These are phyloP conservation scores for Lichenothelia convexa DNA, from an alignment of 495 filamentous ascomycete genomes.

Conservation along the genomic window DNA sequence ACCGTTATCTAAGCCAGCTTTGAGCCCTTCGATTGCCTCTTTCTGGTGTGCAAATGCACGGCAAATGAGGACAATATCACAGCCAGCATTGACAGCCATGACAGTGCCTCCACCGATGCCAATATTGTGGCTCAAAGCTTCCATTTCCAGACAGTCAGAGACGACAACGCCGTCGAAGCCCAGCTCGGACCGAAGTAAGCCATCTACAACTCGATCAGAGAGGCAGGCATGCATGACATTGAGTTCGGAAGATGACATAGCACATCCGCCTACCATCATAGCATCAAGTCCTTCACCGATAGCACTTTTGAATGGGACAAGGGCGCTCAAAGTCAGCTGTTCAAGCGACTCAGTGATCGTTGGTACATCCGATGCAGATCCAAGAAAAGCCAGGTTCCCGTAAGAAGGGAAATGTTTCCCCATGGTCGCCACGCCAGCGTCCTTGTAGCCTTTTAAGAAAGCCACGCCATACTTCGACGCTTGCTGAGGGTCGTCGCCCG, in stretches of 20 bases:
- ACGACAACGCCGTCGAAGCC: conserved; percentile 82
- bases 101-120: conserved; percentile 83
- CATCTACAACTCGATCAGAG: conserved; percentile 77
- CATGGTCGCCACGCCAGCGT: conserved; percentile 66
- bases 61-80: conserved; percentile 70
- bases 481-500: conserved; percentile 75
- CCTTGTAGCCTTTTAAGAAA: conserved; percentile 75
- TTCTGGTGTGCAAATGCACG: conserved; percentile 70
- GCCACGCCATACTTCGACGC: conserved; percentile 74
- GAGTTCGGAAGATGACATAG: conserved; percentile 69
- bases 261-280: conserved; percentile 85
- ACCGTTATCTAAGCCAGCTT: conserved; percentile 68
- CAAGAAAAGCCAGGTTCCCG: conserved; percentile 79
- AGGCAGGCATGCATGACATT: conserved; percentile 86
- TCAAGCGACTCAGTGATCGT: conserved; percentile 84
- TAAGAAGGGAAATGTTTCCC: conserved; percentile 91
- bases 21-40: conserved; percentile 70
- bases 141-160: conserved; percentile 91
- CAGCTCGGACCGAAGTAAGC: conserved; percentile 60
- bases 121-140: conserved; percentile 75
- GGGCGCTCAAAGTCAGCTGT: conserved; percentile 62
- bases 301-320: conserved; percentile 75
- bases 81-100: conserved; percentile 86
- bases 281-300: conserved; percentile 68
- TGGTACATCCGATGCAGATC: conserved; percentile 69